Evolutionary conservation across 2,329 filamentous ascomycete genomes (phyloP).

Genomic region (Plectosphaerella cucumerina): DNA sequence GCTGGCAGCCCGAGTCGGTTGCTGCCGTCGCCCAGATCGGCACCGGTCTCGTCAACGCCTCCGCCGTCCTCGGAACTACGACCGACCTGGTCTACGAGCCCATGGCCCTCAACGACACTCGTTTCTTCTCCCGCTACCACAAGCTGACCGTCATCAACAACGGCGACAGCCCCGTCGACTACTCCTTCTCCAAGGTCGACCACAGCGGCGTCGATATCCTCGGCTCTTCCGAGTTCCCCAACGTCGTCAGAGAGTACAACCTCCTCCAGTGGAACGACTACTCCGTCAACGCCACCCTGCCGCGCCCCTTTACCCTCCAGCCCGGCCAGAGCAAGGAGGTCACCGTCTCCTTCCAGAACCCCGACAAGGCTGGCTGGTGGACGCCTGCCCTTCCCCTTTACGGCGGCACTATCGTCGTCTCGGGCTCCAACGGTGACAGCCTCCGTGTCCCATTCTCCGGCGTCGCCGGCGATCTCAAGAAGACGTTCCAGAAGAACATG

Average conservation of each 20-base stretch:
- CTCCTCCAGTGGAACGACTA: constrained; percentile 4
- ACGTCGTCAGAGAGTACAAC: background rate
- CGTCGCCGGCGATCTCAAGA: constrained; percentile 10
- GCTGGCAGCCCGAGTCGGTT: constrained; percentile 7
- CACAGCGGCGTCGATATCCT: constrained; percentile 6
- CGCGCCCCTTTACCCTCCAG: background rate
- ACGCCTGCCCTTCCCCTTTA: background rate
- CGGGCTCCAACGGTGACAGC: constrained; percentile 32
- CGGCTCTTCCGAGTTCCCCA: background rate
- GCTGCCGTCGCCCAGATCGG: constrained; percentile 33
- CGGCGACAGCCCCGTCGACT: constrained; percentile 20
- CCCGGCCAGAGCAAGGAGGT: constrained; percentile 3
- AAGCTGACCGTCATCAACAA: constrained; percentile 8
- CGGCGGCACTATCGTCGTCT: constrained; percentile 5
- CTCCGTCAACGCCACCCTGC: constrained; percentile 1
- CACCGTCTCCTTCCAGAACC: background rate
- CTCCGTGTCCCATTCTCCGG: constrained; percentile 36
- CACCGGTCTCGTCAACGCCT: constrained; percentile 34
- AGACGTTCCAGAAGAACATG: constrained; percentile 4
- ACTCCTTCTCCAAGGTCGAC: constrained; percentile 19
- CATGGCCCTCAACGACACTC: constrained; percentile 38
- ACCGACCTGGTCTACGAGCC: constrained; percentile 30
- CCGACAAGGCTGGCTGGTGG: background rate
- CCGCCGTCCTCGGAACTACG: constrained; percentile 30
- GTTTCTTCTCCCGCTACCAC: constrained; percentile 23